phyloP scores from a whole-genome alignment of 2,329 filamentous ascomycete genomes.

The Colletotrichum tamarilloi region DNA sequence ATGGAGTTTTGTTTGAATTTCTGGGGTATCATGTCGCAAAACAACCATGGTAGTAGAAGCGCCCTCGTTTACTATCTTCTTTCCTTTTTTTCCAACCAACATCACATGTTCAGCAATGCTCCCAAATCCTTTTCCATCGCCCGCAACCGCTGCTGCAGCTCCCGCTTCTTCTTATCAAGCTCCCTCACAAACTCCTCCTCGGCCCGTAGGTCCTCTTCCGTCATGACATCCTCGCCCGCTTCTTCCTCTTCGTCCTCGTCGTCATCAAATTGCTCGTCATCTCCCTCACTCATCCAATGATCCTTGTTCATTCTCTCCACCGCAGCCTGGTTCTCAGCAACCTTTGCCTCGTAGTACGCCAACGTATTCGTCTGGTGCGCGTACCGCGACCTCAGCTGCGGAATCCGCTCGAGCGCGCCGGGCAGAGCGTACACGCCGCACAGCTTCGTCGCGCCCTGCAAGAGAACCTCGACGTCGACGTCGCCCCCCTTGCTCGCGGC shows the following conservation, averaged over 20 bases:
- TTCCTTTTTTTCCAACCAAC: background rate
- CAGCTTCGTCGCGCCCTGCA: constrained; percentile 89
- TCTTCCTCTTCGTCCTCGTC: constrained; percentile 46
- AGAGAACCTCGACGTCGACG: constrained; percentile 85
- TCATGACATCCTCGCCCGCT: constrained; percentile 61
- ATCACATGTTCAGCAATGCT: constrained; percentile 64
- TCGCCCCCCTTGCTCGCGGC: constrained; percentile 70
- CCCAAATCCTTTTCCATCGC: constrained; percentile 68
- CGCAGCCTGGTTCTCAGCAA: constrained; percentile 80
- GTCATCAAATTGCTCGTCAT: constrained; percentile 63
- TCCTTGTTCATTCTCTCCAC: constrained; percentile 79
- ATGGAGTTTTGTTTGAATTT: constrained; percentile 26
- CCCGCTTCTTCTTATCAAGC: constrained; percentile 66
- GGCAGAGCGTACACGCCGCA: constrained; percentile 87
- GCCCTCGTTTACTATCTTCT: background rate
- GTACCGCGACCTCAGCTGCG: constrained; percentile 76
- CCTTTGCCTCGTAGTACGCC: constrained; percentile 82
- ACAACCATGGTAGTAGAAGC: constrained; percentile 1
- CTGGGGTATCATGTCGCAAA: constrained; percentile 22
- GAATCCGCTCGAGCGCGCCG: constrained; percentile 82
- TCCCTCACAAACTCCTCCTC: constrained; percentile 75
- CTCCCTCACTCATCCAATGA: constrained; percentile 65
- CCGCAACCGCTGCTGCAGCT: constrained; percentile 63
- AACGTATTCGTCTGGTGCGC: constrained; percentile 78
- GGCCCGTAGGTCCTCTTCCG: constrained; percentile 74